These are phyloP conservation scores for Nakazawaea sp. DNA, from an alignment of 805 yeast genomes.

Conservation along the genomic window DNA sequence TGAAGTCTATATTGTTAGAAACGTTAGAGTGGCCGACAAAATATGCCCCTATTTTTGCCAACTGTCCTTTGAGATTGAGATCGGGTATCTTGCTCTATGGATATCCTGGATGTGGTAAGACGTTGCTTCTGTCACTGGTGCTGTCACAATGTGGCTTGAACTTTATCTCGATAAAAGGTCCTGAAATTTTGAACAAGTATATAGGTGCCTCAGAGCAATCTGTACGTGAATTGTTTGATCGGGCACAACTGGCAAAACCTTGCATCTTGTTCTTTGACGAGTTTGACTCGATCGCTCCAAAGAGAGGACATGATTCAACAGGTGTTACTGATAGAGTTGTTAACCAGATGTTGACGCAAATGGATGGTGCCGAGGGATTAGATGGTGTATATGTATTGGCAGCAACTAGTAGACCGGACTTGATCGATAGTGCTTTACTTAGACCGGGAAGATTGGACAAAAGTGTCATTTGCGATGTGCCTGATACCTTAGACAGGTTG, in stretches of 20 bases:
- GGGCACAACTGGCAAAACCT: constrained; percentile 93
- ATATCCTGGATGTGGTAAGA: constrained; percentile 97
- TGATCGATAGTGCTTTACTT: constrained; percentile 88
- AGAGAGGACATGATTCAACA: constrained; percentile 95
- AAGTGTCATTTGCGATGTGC: constrained; percentile 85
- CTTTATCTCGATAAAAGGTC: constrained; percentile 91
- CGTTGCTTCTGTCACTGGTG: constrained; percentile 86
- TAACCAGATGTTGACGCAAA: constrained; percentile 92
- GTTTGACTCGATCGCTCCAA: constrained; percentile 95
- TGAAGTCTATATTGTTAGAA: constrained; percentile 71
- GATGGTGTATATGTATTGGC: constrained; percentile 96
- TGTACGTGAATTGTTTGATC: constrained; percentile 85
- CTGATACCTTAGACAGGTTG: constrained; percentile 58
- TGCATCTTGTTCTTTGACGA: constrained; percentile 92
- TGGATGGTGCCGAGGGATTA: constrained; percentile 98
- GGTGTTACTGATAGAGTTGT: constrained; percentile 98
- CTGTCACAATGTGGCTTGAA: constrained; percentile 92
- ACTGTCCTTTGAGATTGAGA: constrained; percentile 79
- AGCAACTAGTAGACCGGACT: constrained; percentile 93
- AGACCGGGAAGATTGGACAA: constrained; percentile 97
- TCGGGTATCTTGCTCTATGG: constrained; percentile 91
- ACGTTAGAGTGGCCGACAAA: constrained; percentile 97
- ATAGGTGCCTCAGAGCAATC: constrained; percentile 97
- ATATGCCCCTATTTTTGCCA: constrained; percentile 90
- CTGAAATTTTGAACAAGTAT: constrained; percentile 89